These are phyloP conservation scores for Saccharum spontaneum DNA, from an alignment of 176 grass and related monocot species.

Conservation along the genomic window DNA sequence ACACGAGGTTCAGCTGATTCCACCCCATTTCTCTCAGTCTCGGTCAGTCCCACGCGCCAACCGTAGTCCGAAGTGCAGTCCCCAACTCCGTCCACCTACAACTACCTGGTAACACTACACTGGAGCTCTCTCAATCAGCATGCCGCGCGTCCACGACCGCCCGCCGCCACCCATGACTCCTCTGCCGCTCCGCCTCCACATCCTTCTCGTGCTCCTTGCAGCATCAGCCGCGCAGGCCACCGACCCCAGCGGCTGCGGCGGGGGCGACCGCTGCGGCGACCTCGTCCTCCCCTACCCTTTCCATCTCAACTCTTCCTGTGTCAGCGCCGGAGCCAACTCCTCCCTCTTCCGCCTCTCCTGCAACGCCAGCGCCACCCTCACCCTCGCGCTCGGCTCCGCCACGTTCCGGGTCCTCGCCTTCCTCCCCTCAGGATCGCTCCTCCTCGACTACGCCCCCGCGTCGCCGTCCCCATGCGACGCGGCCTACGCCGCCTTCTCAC, in stretches of 20 bases:
- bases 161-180: constrained; percentile 31
- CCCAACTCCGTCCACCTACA: constrained; percentile 32
- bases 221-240: constrained; percentile 3
- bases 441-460: constrained; percentile 74
- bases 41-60: constrained; percentile 24
- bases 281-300: constrained; percentile 75
- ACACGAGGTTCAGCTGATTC: constrained; percentile 7
- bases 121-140: background rate
- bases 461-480: constrained; percentile 39
- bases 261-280: constrained; percentile 54
- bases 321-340: background rate
- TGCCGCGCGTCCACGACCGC: background rate
- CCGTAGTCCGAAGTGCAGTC: constrained; percentile 21
- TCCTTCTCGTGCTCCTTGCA: constrained; percentile 2
- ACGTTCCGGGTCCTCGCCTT: constrained; percentile 57
- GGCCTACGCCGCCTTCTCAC: constrained; percentile 55
- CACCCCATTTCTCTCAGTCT: background rate
- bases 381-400: constrained; percentile 28
- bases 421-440: constrained; percentile 59
- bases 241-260: constrained; percentile 33
- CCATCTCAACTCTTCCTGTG: constrained; percentile 70
- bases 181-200: background rate
- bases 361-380: constrained; percentile 42
- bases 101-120: background rate
- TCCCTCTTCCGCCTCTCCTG: constrained; percentile 69